Percentiles rank a stretch among this genome's conserved stretches.
phyloP scores from a whole-genome alignment of 192 early-diverging fungal species.

The Podila horticola region DNA sequence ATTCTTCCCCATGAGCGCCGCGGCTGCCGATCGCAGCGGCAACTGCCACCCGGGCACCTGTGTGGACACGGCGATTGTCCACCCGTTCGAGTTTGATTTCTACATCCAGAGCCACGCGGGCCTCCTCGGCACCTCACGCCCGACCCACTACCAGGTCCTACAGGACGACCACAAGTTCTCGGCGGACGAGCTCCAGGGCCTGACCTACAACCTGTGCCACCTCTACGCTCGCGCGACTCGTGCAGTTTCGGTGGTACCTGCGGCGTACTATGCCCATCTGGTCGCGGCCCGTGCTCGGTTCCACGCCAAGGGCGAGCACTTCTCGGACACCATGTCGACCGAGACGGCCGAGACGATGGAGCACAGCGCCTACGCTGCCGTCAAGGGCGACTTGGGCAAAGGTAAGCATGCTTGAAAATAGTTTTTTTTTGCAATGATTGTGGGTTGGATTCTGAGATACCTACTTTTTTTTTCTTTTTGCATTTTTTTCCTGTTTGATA shows the following conservation, averaged over 20 bases:
- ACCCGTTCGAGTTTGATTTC: constrained; percentile 90
- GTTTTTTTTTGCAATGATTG: neutral
- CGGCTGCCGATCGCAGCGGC: constrained; percentile 75
- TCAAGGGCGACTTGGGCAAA: constrained; percentile 35
- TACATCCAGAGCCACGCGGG: constrained; percentile 92
- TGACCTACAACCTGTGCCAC: constrained; percentile 93
- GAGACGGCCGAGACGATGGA: constrained; percentile 1
- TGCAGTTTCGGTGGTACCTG: constrained; percentile 86
- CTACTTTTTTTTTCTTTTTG: no score
- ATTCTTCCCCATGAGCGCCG: constrained; percentile 77
- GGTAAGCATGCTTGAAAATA: neutral
- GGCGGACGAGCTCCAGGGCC: constrained; percentile 85
- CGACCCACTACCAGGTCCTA: constrained; percentile 93
- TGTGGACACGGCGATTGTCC: constrained; percentile 74
- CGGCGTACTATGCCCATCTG: constrained; percentile 96
- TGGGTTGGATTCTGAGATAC: no score
- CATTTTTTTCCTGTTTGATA: neutral
- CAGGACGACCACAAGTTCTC: constrained; percentile 87
- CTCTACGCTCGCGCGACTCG: constrained; percentile 90
- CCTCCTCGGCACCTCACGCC: constrained; percentile 92
- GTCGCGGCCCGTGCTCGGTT: constrained; percentile 87
- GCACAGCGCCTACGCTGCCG: constrained; percentile 28
- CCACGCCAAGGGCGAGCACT: constrained; percentile 75
- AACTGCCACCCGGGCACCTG: constrained; percentile 89
- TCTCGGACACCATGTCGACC: constrained; percentile 49